Evolutionary conservation across 306 rosid genomes (phyloP).

Genomic region (Castanea sativa): DNA sequence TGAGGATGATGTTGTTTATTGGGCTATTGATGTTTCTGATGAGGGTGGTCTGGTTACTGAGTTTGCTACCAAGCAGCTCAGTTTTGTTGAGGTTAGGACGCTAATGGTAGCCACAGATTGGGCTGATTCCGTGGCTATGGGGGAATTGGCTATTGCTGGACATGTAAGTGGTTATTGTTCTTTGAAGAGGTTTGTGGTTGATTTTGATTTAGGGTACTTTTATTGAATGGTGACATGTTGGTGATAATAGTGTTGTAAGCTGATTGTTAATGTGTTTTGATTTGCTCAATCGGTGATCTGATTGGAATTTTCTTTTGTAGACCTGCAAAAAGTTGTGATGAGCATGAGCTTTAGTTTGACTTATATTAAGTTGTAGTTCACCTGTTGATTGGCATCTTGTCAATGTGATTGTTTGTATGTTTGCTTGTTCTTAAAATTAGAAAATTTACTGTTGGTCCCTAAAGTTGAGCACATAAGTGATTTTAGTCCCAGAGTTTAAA

Average conservation of each 20-base stretch:
- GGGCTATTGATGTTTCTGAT: slow-evolving; percentile 79
- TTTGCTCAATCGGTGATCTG: background rate
- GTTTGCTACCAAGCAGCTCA: slow-evolving; percentile 30
- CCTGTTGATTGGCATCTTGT: background rate
- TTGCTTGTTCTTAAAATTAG: background rate
- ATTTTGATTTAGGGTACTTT: background rate
- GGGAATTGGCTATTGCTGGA: slow-evolving; percentile 80
- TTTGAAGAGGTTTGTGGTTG: background rate
- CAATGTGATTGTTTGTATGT: background rate
- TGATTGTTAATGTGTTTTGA: background rate
- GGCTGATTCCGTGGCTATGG: slow-evolving; percentile 61
- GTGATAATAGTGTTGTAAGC: background rate
- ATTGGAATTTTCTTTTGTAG: background rate
- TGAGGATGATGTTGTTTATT: slow-evolving; percentile 61
- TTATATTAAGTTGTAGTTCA: background rate
- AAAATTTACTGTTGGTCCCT: too few relatives aligned
- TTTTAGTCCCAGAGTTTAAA: too few relatives aligned
- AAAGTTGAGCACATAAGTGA: too few relatives aligned
- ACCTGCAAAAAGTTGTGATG: background rate
- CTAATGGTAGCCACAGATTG: slow-evolving; percentile 91
- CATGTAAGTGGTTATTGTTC: slow-evolving; percentile 54
- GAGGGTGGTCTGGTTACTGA: slow-evolving; percentile 38
- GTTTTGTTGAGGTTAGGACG: slow-evolving; percentile 80
- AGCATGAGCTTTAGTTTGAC: background rate
- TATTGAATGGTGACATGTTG: background rate